Conservation (phyloP, 2,329 filamentous ascomycete genomes). For the Tolypocladium guangdongense region DNA sequence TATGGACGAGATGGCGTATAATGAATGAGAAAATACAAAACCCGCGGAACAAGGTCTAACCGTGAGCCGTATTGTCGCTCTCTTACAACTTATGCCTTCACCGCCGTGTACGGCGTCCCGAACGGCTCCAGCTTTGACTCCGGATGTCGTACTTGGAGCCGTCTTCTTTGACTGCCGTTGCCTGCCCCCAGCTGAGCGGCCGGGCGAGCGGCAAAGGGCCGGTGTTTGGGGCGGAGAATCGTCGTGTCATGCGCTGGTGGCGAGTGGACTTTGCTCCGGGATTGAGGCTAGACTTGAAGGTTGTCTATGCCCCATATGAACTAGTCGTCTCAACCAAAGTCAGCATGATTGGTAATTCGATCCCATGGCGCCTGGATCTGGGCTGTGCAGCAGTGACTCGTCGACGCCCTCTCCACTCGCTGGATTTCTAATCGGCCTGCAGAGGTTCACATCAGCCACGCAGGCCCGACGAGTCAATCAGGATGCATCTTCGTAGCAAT, state of each 20-base stretch:
- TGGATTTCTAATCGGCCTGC: background rate
- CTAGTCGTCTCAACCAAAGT: too few species aligned
- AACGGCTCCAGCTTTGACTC: slow-evolving; percentile 22
- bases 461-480: too few species aligned
- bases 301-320: too few species aligned
- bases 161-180: slow-evolving; percentile 20
- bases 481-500: background rate
- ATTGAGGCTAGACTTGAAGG: too few species aligned
- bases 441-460: too few species aligned
- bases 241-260: slow-evolving; percentile 5
- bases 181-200: slow-evolving; percentile 27
- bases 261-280: background rate
- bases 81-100: background rate
- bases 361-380: background rate
- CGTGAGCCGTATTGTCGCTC: too few species aligned
- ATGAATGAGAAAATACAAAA: background rate
- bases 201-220: slow-evolving; percentile 22
- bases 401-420: background rate
- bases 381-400: background rate
- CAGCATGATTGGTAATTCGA: background rate
- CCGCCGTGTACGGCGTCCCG: slow-evolving; percentile 13
- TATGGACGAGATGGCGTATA: too few species aligned
- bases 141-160: slow-evolving; percentile 17
- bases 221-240: slow-evolving; percentile 1
- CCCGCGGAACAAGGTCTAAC: too few species aligned